Evolutionary conservation across 176 grass and related monocot species (phyloP).

Genomic region (Carex littledalei): DNA sequence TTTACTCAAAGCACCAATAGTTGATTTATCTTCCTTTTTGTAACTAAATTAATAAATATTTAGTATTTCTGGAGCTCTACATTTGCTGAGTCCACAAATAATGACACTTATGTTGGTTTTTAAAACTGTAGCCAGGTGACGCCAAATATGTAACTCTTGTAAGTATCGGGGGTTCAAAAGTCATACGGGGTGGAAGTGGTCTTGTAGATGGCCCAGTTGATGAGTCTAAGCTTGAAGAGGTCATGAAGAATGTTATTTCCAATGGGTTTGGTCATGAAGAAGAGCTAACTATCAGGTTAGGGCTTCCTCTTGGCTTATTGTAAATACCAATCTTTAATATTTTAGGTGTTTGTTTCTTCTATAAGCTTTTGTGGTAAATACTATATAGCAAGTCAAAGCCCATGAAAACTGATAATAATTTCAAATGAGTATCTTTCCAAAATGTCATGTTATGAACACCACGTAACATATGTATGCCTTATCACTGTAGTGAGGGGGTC

Average conservation of each 20-base stretch:
- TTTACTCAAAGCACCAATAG: neutral
- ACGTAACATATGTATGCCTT: slow-evolving; percentile 22
- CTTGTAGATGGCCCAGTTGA: slow-evolving; percentile 71
- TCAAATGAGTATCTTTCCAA: too few species aligned
- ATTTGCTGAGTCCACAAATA: slow-evolving; percentile 4
- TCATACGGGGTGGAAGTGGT: slow-evolving; percentile 86
- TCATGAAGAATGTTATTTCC: slow-evolving; percentile 52
- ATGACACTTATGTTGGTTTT: neutral
- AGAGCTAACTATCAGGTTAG: slow-evolving; percentile 59
- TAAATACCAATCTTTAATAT: neutral
- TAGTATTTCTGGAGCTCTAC: neutral
- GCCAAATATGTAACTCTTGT: slow-evolving; percentile 83
- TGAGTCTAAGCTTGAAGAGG: slow-evolving; percentile 35
- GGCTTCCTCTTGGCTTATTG: slow-evolving; percentile 8
- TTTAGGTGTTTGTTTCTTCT: neutral
- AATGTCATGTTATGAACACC: neutral
- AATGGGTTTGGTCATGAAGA: slow-evolving; percentile 77
- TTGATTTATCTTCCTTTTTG: neutral
- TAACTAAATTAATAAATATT: neutral
- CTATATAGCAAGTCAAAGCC: neutral
- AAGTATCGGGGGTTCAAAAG: slow-evolving; percentile 71
- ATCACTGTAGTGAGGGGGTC: slow-evolving; percentile 66
- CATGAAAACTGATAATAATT: neutral
- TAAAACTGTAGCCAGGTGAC: slow-evolving; percentile 65
- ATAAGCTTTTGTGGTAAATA: neutral